Evolutionary conservation across 78 protist species (phyloP).

Genomic region (Planoprotostelium fungivorum): DNA sequence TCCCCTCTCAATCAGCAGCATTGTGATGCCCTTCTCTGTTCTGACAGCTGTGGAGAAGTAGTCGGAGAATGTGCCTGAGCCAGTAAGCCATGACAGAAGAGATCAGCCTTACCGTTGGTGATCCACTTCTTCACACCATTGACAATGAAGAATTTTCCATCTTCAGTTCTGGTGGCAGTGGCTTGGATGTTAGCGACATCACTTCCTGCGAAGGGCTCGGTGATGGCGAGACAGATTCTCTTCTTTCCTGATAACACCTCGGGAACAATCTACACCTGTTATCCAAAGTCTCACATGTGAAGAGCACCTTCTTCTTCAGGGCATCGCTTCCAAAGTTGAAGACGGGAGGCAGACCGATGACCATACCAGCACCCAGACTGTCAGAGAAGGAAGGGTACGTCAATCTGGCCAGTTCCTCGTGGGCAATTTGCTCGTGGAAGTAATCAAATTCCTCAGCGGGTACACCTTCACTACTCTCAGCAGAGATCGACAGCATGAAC

Average conservation of each 20-base stretch:
- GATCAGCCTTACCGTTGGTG: constrained; percentile 6
- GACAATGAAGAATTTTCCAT: constrained; percentile 2
- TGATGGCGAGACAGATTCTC: constrained; percentile 34
- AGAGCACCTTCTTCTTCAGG: constrained; percentile 31
- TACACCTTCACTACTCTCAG: constrained; percentile 8
- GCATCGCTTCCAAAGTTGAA: constrained; percentile 39
- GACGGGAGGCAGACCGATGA: constrained; percentile 60
- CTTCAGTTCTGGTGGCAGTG: background rate
- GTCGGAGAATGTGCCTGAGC: background rate
- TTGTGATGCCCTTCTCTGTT: constrained; percentile 2
- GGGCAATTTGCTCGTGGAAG: constrained; percentile 30
- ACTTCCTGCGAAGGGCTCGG: constrained; percentile 12
- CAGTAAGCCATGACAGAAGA: background rate
- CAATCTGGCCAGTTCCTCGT: constrained; percentile 14
- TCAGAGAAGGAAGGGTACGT: background rate
- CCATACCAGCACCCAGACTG: constrained; percentile 6
- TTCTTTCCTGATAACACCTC: constrained; percentile 33
- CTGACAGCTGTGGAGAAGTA: constrained; percentile 6
- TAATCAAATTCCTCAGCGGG: constrained; percentile 31
- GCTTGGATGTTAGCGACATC: background rate
- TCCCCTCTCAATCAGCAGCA: background rate
- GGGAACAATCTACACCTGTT: background rate
- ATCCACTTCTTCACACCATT: constrained; percentile 3
- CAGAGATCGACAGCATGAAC: constrained; percentile 1
- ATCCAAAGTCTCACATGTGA: background rate